Evolutionary conservation across 208 protist genomes (phyloP), one percentile per base, ranked within the genome.

Genomic region (Trypanosoma avium): DNA sequence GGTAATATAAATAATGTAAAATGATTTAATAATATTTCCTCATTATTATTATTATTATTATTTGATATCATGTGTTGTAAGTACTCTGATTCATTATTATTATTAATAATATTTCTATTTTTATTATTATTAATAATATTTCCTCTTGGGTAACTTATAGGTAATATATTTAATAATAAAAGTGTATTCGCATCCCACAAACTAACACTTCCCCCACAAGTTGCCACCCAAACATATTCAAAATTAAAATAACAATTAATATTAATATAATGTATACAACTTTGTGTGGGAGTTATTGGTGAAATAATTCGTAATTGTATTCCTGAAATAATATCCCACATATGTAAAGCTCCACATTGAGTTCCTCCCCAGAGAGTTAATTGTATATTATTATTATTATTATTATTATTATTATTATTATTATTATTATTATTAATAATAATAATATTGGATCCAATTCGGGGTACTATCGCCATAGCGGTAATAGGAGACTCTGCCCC

Each of bases 1-100:
- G 70, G 59, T 29, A 59, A 42, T 12, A 81, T 30, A 46, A 75
- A 74, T 26, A 87, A 61, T n/a, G 81, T 81, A 40, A 79, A 87
- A 53, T 73, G 73, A 33, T 26, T 27, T 21, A 22, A 22, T 26
- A 45, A 38, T 26, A 36, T 32, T 22, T 8, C 17, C 24, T 12
- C 29, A 40, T 50, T 42, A 19, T 36, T 8, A n/a, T n/a, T n/a
- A n/a, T n/a, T n/a, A n/a, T n/a, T n/a, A n/a, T n/a, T n/a, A n/a
- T n/a, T n/a, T n/a, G n/a, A n/a, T 9, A 59, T 21, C n/a, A 59
- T 61, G 55, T 80, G 63, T 13, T 45, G 58, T 62, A 77, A 52
- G 38, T 43, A 55, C 40, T 67, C 54, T 45, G 58, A 54, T 9
- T 33, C 30, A n/a, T 8, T 42, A 5, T n/a, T 35, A 17, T 15